phyloP scores from a whole-genome alignment of 495 filamentous ascomycete species.

The Penicillium cosmopolitanum region DNA sequence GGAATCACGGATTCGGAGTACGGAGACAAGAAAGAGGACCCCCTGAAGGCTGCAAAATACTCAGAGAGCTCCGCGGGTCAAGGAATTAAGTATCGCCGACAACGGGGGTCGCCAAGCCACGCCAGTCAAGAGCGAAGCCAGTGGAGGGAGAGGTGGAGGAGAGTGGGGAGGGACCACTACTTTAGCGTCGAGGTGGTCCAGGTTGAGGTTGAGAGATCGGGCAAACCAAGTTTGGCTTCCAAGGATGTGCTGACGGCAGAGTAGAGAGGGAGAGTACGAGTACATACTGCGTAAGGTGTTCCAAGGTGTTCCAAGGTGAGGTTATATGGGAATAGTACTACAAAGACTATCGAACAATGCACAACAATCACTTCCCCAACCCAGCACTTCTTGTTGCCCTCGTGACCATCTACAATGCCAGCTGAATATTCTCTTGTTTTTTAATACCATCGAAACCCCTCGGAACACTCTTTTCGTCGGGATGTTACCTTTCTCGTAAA shows the following conservation, averaged over 20 bases:
- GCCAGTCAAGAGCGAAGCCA: constrained; percentile 6
- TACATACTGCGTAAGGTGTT: too few relatives aligned
- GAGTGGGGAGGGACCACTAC: not conserved
- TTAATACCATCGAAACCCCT: too few relatives aligned
- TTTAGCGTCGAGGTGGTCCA: not conserved
- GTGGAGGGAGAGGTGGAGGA: not conserved
- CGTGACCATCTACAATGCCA: too few relatives aligned
- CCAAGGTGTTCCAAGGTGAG: too few relatives aligned
- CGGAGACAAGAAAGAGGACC: constrained; percentile 22
- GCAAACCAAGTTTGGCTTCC: too few relatives aligned
- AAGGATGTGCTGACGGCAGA: too few relatives aligned
- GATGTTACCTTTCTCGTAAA: too few relatives aligned
- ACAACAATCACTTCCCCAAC: not conserved
- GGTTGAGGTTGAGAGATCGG: not conserved
- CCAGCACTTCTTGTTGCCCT: not conserved
- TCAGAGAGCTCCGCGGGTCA: constrained; percentile 20
- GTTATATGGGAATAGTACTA: not conserved
- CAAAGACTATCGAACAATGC: not conserved
- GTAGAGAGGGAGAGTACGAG: too few relatives aligned
- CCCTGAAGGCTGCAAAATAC: constrained; percentile 38
- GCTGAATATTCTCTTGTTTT: too few relatives aligned
- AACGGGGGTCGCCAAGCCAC: constrained; percentile 32
- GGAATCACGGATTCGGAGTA: constrained; percentile 18
- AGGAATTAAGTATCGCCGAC: constrained; percentile 41
- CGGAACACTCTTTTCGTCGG: too few relatives aligned